Base-by-base conservation (phyloP, 768 basidiomycete genomes). In the Podaxis sp. region DNA sequence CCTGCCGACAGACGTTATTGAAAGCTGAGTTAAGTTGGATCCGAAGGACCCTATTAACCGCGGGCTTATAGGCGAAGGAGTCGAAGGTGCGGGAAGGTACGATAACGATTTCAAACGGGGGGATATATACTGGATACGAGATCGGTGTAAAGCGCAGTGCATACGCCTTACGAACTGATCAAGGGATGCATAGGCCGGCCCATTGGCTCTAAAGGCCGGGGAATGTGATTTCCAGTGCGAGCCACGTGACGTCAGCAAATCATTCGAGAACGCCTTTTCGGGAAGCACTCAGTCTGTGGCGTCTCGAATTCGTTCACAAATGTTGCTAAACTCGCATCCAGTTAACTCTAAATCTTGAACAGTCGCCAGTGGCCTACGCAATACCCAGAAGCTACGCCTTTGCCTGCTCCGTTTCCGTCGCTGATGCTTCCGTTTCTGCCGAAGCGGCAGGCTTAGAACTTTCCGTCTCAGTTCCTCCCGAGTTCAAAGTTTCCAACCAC, bases 401-500 rank as follows among this genome's bases (percentile, higher is more conserved):
- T 22, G n/a, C 49, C 20, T 28, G 8, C 13, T 26, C 49, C 24
- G 20, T 28, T 24, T 49, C 46, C 30, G 46, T 24, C 30, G 37
- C 20, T 46, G 41, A 6, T 44, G 41, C 24, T 24, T 22, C 48
- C 24, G 20, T 11, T 24, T 30, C 58, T 59, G 26, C 41, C 22
- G 41, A 8, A 8, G 40, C 59, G 4, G 63, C 60, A 30, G 49
- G n/a, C 20, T 49, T 24, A 22, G 15, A n/a, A 24, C 15, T n/a
- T 49, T 49, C 64, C 8, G 55, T 36, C 37, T 41, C 54, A 22
- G 66, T 59, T 84, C 82, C 12, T 71, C 71, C 56, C 79, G 37
- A 37, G 24, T 44, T 77, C 55, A 88, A 72, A 66, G 78, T 83
- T 60, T 81, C 81, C 41, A 93, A 76, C 79, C 86, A 87, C 69